Conservation (phyloP, 1,139 yeast species). For the Diutina catenulata region DNA sequence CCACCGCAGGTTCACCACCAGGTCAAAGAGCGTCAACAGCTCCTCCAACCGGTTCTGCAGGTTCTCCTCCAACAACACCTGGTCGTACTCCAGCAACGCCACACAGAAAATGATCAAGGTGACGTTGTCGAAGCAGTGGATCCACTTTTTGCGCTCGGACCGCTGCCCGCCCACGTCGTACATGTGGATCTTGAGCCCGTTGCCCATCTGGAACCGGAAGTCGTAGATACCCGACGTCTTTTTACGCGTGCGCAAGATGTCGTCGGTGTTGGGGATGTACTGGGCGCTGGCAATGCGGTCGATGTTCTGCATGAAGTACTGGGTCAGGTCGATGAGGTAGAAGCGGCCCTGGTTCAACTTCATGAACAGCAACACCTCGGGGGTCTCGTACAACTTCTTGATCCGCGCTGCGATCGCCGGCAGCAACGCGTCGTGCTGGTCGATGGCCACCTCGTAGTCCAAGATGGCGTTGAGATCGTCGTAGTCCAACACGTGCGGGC, state of each 20-base stretch:
- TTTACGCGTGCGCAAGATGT: constrained; percentile 77
- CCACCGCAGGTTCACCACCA: constrained; percentile 92
- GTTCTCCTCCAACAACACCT: constrained; percentile 69
- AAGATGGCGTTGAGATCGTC: constrained; percentile 37
- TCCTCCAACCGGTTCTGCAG: constrained; percentile 77
- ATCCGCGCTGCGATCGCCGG: constrained; percentile 33
- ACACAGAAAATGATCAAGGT: constrained; percentile 84
- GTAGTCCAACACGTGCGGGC: constrained; percentile 15
- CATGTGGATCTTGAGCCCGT: constrained; percentile 59
- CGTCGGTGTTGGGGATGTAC: constrained; percentile 65
- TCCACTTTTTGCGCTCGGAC: constrained; percentile 90
- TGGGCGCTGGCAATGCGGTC: constrained; percentile 47
- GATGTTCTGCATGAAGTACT: constrained; percentile 63
- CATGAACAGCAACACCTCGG: constrained; percentile 46
- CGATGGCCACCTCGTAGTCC: constrained; percentile 34
- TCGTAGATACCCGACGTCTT: constrained; percentile 91
- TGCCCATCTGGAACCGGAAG: constrained; percentile 64
- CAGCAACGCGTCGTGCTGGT: constrained; percentile 34
- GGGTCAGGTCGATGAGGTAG: constrained; percentile 79
- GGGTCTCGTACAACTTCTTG: constrained; percentile 37
- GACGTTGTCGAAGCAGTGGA: constrained; percentile 88
- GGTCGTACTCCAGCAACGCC: constrained; percentile 84
- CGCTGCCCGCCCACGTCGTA: constrained; percentile 94
- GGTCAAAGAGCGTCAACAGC: constrained; percentile 74
- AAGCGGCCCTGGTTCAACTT: constrained; percentile 59